Evolutionary conservation across 2,329 filamentous ascomycete genomes (phyloP), one percentile per base, ranked within the genome.

Genomic region (Paracamarosporium sp.): DNA sequence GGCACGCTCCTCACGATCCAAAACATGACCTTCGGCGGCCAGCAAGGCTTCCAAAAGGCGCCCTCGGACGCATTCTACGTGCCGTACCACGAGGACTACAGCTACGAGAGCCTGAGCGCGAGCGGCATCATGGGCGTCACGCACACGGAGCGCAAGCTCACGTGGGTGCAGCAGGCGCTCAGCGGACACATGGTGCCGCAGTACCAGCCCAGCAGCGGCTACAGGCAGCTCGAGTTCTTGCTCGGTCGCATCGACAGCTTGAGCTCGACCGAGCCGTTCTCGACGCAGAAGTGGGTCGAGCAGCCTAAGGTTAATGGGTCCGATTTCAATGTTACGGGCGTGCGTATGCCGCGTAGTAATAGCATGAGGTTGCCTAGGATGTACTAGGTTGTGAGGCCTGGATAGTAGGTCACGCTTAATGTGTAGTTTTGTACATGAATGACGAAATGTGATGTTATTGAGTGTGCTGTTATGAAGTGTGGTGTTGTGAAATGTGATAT

Each of bases 1-100:
- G 90, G 90, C 15, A 90, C 90, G 0, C 80, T 94, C 1, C 79
- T 92, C 6, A 83, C 84, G 1, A 88, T 93, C 57, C 90, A 94
- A 71, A 93, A 93, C 78, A 91, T 93, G 87, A 93, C 90, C 0
- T 94, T 88, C 87, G 86, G 86, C 56, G 90, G 90, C 4, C 73
- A 81, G 41, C 85, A 90, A 50, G 91, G 91, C 0, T 93, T 94
- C 80, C 84, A 88, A 62, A 71, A 74, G 1, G 74, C 78, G 0
- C 91, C 90, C 0, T 72, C 71, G 1, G 82, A 86, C 50, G 86
- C 87, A 2, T 88, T 91, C 69, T 91, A 85, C 70, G 88, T 93
- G 0, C 90, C 90, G 0, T 88, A 86, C 69, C 86, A 88, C 64
- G 68, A 65, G 1, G 79, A 83, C 53, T 76, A 82, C 22, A 71